Conservation (phyloP, 139 green algal genomes). For the Closterium sp. region DNA sequence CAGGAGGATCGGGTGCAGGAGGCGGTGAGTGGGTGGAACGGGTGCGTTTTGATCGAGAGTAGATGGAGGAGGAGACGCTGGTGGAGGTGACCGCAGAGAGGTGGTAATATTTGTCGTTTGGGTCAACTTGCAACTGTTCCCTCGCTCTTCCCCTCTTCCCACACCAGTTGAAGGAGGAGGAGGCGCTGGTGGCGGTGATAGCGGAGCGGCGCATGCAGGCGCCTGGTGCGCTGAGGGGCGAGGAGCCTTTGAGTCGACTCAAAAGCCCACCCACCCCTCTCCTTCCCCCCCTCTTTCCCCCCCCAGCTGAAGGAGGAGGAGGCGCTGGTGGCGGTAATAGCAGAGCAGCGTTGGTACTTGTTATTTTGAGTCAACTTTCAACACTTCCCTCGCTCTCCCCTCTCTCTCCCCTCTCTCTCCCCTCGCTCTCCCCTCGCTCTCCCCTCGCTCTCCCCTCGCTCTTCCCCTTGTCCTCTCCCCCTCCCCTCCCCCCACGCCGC, state of each 20-base stretch:
- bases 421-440: no score
- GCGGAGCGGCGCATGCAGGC: not conserved
- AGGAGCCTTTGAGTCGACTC: no score
- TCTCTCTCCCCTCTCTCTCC: not conserved
- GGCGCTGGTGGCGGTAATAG: not conserved
- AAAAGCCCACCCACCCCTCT: not conserved
- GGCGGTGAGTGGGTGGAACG: no score
- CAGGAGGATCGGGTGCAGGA: constrained; percentile 4
- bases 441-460: not conserved
- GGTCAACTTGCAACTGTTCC: no score
- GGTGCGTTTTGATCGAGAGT: not conserved
- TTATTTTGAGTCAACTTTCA: not conserved
- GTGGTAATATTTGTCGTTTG: no score
- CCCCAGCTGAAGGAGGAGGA: not conserved
- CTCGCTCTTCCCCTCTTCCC: no score
- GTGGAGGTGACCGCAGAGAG: not conserved
- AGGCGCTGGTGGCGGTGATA: not conserved
- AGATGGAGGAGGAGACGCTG: not conserved
- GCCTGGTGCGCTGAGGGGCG: not conserved
- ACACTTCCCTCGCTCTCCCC: no score
- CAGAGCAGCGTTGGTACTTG: no score
- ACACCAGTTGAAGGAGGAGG: constrained; percentile 25
- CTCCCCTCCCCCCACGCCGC: not conserved
- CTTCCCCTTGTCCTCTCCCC: not conserved
- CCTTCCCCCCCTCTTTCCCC: not conserved